A percentile compares a stretch with the other conserved stretches of the same genome.
Evolutionary conservation across 2,329 filamentous ascomycete species (phyloP).

Genomic region (Sporothrix mexicana): DNA sequence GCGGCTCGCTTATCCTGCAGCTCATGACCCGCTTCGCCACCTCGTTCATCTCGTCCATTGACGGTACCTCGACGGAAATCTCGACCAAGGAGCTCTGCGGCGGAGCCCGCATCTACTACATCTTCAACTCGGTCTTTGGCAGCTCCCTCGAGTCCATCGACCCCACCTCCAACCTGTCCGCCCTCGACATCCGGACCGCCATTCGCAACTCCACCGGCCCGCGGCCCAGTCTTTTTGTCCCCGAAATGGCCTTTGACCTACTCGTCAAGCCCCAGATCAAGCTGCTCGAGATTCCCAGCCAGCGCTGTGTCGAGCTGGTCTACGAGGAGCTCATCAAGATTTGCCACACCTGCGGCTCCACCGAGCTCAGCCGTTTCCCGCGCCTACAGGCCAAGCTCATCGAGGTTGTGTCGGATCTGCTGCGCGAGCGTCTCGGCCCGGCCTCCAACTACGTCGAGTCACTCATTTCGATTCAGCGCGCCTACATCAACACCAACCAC

Average conservation of each 20-base stretch:
- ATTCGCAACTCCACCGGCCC: slow-evolving; percentile 98
- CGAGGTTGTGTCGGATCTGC: slow-evolving; percentile 93
- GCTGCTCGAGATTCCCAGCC: slow-evolving; percentile 89
- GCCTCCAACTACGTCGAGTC: slow-evolving; percentile 92
- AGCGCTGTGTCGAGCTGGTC: slow-evolving; percentile 95
- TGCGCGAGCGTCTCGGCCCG: slow-evolving; percentile 89
- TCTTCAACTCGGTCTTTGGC: slow-evolving; percentile 98
- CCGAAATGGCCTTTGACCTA: slow-evolving; percentile 95
- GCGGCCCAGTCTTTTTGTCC: slow-evolving; percentile 92
- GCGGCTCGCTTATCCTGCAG: slow-evolving; percentile 91
- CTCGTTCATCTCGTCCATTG: slow-evolving; percentile 97
- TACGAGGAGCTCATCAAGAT: slow-evolving; percentile 99
- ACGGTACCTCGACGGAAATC: slow-evolving; percentile 97
- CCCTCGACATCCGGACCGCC: slow-evolving; percentile 92
- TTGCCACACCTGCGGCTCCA: slow-evolving; percentile 96
- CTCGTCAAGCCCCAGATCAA: slow-evolving; percentile 99
- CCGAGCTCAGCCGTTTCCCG: slow-evolving; percentile 89
- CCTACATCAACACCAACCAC: slow-evolving; percentile 99
- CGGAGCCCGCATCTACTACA: slow-evolving; percentile 95
- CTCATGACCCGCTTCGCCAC: slow-evolving; percentile 98
- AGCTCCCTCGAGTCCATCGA: slow-evolving; percentile 96
- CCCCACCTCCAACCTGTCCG: slow-evolving; percentile 91
- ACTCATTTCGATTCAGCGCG: slow-evolving; percentile 93
- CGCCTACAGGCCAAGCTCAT: slow-evolving; percentile 95
- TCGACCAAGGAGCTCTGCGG: slow-evolving; percentile 97